Percentiles rank a stretch among this genome's conserved stretches.
Conservation (phyloP, 2,329 filamentous ascomycete genomes). For the Botryotinia convoluta region DNA sequence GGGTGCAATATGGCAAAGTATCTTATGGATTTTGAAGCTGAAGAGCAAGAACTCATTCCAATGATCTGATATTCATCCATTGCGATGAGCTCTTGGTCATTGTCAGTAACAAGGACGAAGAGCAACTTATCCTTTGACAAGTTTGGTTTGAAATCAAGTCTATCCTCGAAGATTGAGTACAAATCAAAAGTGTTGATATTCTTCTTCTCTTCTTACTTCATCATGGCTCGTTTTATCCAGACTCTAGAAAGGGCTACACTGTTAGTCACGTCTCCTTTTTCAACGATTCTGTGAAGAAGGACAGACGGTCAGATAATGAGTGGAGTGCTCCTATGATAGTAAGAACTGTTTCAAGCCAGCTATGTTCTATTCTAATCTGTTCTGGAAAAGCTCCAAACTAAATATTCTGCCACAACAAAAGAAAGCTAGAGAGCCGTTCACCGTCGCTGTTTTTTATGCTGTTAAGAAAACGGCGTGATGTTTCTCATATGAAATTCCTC, state of each 20-base stretch:
- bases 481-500: rapidly evolving
- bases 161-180: rapidly evolving
- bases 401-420: rapidly evolving
- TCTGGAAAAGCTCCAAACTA: neutral
- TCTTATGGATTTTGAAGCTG: neutral
- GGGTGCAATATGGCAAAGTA: neutral
- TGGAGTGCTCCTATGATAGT: rapidly evolving
- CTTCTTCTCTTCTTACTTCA: neutral
- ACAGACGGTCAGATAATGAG: neutral
- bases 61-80: neutral
- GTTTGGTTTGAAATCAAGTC: neutral
- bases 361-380: rapidly evolving
- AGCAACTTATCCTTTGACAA: neutral
- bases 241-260: neutral
- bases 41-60: neutral
- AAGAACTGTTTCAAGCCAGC: rapidly evolving
- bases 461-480: neutral
- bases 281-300: neutral
- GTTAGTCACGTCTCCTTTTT: neutral
- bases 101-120: neutral
- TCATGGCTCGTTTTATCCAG: neutral
- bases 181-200: neutral
- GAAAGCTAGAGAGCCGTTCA: neutral
- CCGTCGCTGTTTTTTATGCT: neutral
- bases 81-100: neutral